phyloP scores from a whole-genome alignment of 257 asterid genomes.

The Salvia miltiorrhiza region DNA sequence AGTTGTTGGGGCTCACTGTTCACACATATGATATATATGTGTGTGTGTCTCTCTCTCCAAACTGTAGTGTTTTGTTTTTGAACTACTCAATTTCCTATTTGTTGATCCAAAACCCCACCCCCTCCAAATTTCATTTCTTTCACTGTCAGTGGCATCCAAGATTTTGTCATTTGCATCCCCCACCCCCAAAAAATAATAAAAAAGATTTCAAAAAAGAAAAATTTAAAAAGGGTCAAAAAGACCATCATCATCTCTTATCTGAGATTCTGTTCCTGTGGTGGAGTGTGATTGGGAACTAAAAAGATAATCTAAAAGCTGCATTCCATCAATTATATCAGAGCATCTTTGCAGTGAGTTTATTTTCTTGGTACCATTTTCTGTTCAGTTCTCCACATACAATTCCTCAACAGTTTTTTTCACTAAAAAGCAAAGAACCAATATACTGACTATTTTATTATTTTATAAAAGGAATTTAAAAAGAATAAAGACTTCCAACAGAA shows the following conservation, averaged over 20 bases:
- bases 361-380: slow-evolving; percentile 13
- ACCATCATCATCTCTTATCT: slow-evolving; percentile 61
- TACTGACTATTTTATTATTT: too few species aligned
- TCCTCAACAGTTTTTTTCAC: slow-evolving; percentile 11
- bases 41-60: slow-evolving; percentile 24
- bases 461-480: slow-evolving; percentile 15
- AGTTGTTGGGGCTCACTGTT: slow-evolving; percentile 38
- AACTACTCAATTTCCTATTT: slow-evolving; percentile 18
- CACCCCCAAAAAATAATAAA: slow-evolving; percentile 23
- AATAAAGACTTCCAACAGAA: slow-evolving; percentile 11
- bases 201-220: neutral
- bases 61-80: slow-evolving; percentile 23
- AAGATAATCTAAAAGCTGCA: slow-evolving; percentile 58
- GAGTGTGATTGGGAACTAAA: slow-evolving; percentile 56
- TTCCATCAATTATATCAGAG: slow-evolving; percentile 47
- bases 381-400: slow-evolving; percentile 42
- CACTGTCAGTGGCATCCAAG: slow-evolving; percentile 27
- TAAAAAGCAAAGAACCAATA: neutral
- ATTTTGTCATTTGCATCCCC: slow-evolving; percentile 31
- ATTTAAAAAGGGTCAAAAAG: slow-evolving; percentile 47
- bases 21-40: too few species aligned
- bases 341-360: slow-evolving; percentile 50
- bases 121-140: neutral
- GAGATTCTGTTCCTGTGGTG: slow-evolving; percentile 85
- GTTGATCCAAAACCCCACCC: neutral